A percentile compares a stretch with the other conserved stretches of the same genome.
Conservation (phyloP, 1,284 basidiomycete genomes). For the Boletus smithii region DNA sequence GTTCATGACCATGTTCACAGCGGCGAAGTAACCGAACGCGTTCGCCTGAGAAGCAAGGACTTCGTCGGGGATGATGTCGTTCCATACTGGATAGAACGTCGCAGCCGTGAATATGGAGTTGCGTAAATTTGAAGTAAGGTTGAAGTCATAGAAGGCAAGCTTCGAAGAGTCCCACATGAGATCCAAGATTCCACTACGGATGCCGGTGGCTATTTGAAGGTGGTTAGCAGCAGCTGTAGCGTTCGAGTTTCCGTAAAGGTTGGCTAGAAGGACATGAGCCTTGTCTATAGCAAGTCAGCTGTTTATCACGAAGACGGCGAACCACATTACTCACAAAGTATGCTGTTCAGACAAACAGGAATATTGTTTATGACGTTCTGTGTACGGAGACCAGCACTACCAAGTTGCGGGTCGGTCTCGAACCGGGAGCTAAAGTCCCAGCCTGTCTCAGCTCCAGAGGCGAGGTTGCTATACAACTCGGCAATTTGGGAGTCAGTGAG, state of each 20-base stretch:
- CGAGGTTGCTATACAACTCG: slow-evolving; percentile 85
- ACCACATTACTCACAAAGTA: slow-evolving; percentile 60
- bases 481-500: slow-evolving; percentile 60
- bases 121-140: slow-evolving; percentile 62
- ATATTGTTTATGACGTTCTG: slow-evolving; percentile 71
- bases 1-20: slow-evolving; percentile 74
- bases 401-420: slow-evolving; percentile 43
- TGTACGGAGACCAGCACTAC: slow-evolving; percentile 59
- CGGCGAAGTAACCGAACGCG: slow-evolving; percentile 73
- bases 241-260: slow-evolving; percentile 57
- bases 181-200: slow-evolving; percentile 75
- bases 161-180: slow-evolving; percentile 81
- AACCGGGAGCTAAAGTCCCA: slow-evolving; percentile 37
- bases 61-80: slow-evolving; percentile 75
- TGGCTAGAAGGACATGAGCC: slow-evolving; percentile 59
- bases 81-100: slow-evolving; percentile 86
- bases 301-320: neutral
- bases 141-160: slow-evolving; percentile 88
- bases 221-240: slow-evolving; percentile 50
- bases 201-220: slow-evolving; percentile 50
- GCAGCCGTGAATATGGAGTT: slow-evolving; percentile 66
- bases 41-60: slow-evolving; percentile 53
- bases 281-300: slow-evolving; percentile 43
- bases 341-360: slow-evolving; percentile 81
- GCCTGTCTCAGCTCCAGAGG: slow-evolving; percentile 59